These are phyloP conservation scores for Rosellinia necatrix DNA, from an alignment of 2,329 filamentous ascomycete genomes.

Conservation along the genomic window DNA sequence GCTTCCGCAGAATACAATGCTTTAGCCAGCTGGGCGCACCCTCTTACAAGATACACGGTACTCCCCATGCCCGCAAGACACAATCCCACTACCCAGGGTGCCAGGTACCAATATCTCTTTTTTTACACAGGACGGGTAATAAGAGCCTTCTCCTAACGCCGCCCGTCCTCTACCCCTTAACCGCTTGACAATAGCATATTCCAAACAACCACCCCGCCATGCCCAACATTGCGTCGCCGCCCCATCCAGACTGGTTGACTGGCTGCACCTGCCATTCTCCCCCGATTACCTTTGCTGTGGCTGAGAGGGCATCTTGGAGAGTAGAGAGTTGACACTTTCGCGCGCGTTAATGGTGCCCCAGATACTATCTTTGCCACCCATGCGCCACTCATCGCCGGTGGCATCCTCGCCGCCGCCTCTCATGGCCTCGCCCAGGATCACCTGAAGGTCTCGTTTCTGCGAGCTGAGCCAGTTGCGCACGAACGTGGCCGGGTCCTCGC, in stretches of 20 bases:
- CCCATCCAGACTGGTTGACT: background rate
- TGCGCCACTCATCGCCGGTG: constrained; percentile 70
- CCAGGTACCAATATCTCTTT: constrained; percentile 2
- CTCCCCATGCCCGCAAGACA: background rate
- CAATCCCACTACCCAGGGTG: no score
- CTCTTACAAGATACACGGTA: background rate
- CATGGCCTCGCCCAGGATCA: constrained; percentile 81
- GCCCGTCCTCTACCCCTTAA: constrained; percentile 3
- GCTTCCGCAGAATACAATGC: background rate
- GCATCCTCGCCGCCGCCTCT: constrained; percentile 65
- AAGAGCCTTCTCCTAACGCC: constrained; percentile 14
- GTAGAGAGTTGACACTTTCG: constrained; percentile 66
- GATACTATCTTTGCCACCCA: constrained; percentile 58
- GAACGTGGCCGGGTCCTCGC: constrained; percentile 82
- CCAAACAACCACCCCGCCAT: constrained; percentile 7
- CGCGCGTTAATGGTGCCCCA: constrained; percentile 63
- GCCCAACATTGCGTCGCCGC: background rate
- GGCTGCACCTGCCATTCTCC: background rate
- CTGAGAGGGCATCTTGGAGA: constrained; percentile 54
- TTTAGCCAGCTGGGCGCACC: background rate
- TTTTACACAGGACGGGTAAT: constrained; percentile 3
- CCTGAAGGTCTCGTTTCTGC: constrained; percentile 87
- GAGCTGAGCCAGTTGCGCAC: constrained; percentile 86
- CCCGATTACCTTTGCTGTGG: constrained; percentile 25
- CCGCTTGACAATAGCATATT: background rate